These are phyloP conservation scores for Globisporangium echinulatum DNA, from an alignment of 352 stramenopile species.

Conservation along the genomic window DNA sequence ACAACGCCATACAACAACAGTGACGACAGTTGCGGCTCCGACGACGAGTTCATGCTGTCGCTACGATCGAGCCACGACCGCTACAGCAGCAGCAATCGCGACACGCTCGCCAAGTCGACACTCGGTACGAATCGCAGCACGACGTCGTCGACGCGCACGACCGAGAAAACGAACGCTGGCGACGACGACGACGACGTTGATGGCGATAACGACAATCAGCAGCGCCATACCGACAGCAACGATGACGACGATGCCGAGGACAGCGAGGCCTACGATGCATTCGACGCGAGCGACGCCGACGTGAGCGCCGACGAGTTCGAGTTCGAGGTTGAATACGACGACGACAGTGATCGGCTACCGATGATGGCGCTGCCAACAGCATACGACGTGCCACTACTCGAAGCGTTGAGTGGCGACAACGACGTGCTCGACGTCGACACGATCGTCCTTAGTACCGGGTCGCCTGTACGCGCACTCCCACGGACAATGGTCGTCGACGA, in stretches of 20 bases:
- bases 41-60: constrained; percentile 1
- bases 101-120: constrained; percentile 2
- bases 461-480: constrained; percentile 37
- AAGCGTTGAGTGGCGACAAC: constrained; percentile 36
- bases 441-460: constrained; percentile 30
- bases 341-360: constrained; percentile 17
- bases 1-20: background rate
- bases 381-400: constrained; percentile 35
- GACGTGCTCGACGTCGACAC: constrained; percentile 50
- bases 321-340: constrained; percentile 6
- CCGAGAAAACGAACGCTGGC: constrained; percentile 11
- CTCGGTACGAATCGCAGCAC: constrained; percentile 3
- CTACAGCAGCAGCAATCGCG: background rate
- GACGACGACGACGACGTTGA: constrained; percentile 12
- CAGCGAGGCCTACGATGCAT: background rate
- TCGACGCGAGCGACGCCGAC: constrained; percentile 1
- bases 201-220: constrained; percentile 8
- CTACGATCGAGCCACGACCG: constrained; percentile 1
- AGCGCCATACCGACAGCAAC: constrained; percentile 15
- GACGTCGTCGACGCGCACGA: constrained; percentile 14
- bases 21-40: background rate
- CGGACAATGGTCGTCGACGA: constrained; percentile 68
- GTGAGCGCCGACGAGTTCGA: constrained; percentile 10
- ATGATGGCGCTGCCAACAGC: constrained; percentile 34
- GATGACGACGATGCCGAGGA: background rate